Conservation (phyloP, 2,329 filamentous ascomycete species). For the Alternaria panax region DNA sequence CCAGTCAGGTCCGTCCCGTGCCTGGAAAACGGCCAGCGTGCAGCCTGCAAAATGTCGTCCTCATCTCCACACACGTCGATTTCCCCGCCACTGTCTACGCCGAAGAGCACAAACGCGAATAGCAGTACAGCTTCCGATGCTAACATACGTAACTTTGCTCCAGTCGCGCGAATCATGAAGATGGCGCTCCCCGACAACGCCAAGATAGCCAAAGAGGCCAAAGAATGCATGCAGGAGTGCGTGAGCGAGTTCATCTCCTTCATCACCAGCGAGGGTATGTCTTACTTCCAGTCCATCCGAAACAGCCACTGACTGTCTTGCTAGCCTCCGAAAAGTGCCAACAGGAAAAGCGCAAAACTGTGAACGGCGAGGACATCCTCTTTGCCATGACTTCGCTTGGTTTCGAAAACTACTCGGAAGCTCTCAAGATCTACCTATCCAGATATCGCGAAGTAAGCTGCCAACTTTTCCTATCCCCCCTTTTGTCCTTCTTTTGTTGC, state of each 20-base stretch:
- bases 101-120: constrained; percentile 35
- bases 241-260: constrained; percentile 99
- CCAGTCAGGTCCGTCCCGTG: constrained; percentile 33
- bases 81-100: constrained; percentile 41
- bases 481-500: constrained; percentile 46
- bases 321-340: constrained; percentile 98
- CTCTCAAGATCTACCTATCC: constrained; percentile 95
- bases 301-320: constrained; percentile 6
- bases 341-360: constrained; percentile 98
- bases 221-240: constrained; percentile 99
- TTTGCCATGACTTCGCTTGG: constrained; percentile 99
- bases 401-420: constrained; percentile 98
- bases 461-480: constrained; percentile 37
- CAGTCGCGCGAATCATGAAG: constrained; percentile 99
- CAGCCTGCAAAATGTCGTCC: constrained; percentile 55
- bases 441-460: constrained; percentile 94
- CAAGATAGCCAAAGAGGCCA: constrained; percentile 98
- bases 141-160: constrained; percentile 92
- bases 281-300: constrained; percentile 1
- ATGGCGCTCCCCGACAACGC: constrained; percentile 95
- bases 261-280: constrained; percentile 96
- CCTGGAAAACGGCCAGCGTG: constrained; percentile 50
- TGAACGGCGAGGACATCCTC: constrained; percentile 97
- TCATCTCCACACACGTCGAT: constrained; percentile 50
- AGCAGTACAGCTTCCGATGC: constrained; percentile 68